Evolutionary conservation across 371 early-diverging fungal species (phyloP).

Genomic region (Mortierella sp.): DNA sequence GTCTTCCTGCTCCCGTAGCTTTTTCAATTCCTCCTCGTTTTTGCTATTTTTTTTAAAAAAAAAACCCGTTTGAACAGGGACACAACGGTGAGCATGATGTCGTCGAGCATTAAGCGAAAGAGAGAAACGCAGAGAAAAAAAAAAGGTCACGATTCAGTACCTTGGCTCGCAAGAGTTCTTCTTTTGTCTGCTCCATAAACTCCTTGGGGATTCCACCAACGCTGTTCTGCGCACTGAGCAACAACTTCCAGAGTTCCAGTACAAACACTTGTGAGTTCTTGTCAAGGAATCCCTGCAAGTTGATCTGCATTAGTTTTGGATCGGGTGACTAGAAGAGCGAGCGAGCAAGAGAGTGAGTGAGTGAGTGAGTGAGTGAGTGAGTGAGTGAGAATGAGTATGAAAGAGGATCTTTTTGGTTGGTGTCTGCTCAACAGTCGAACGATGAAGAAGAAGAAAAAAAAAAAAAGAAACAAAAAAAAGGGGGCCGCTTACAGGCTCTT

Average conservation of each 20-base stretch:
- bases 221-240: conserved; percentile 88
- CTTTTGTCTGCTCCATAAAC: conserved; percentile 88
- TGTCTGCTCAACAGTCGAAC: no score
- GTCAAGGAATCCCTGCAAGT: conserved; percentile 95
- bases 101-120: no score
- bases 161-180: conserved; percentile 71
- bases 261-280: conserved; percentile 84
- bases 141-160: conserved; percentile 18
- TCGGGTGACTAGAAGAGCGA: conserved; percentile 71
- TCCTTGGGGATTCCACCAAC: conserved; percentile 87
- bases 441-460: not conserved
- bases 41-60: not conserved
- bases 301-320: conserved; percentile 92
- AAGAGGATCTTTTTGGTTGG: no score
- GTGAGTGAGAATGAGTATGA: no score
- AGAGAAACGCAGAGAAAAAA: not conserved
- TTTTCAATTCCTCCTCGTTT: conserved; percentile 38
- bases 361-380: no score
- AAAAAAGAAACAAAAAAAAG: no score
- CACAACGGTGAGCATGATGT: no score
- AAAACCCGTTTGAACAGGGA: no score
- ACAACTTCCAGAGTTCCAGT: conserved; percentile 87
- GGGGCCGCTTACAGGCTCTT: conserved; percentile 68
- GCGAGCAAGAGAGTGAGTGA: no score
- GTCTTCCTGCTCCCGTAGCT: conserved; percentile 50